These are phyloP conservation scores for Knoxdaviesia capensis DNA, from an alignment of 2,329 filamentous ascomycete genomes.

Conservation along the genomic window DNA sequence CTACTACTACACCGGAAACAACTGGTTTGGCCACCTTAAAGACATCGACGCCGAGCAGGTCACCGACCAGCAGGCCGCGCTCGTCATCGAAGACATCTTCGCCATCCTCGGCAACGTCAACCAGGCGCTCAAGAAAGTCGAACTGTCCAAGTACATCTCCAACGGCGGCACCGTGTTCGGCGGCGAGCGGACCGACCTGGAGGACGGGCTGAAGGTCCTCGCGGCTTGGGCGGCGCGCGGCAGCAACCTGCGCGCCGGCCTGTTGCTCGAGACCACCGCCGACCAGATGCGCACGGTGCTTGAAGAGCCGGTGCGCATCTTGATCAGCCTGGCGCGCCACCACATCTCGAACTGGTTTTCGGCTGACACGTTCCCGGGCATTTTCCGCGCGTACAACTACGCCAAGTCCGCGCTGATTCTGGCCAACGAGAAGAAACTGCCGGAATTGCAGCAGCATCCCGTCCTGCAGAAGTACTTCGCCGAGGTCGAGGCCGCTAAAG, in stretches of 20 bases:
- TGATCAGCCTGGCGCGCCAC: conserved; percentile 1
- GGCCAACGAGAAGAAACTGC: neutral
- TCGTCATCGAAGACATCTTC: conserved; percentile 1
- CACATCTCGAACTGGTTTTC: conserved; percentile 1
- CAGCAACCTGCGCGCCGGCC: neutral
- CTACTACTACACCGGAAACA: neutral
- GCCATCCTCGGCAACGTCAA: neutral
- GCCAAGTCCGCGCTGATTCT: neutral
- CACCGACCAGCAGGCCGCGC: neutral
- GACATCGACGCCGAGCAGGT: neutral
- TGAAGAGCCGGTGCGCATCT: neutral
- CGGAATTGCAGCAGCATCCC: neutral
- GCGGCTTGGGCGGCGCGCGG: neutral
- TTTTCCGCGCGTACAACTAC: neutral
- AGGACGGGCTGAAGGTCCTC: neutral
- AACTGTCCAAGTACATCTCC: neutral
- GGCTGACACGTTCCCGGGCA: neutral
- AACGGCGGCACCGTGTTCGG: neutral
- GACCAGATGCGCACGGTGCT: neutral
- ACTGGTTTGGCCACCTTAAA: neutral
- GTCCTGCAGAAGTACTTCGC: neutral
- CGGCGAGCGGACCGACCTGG: neutral
- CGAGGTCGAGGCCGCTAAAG: no score
- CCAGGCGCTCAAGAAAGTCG: neutral
- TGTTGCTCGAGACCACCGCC: neutral